These are phyloP conservation scores for Amauroascus verrucosus DNA, from an alignment of 2,329 filamentous ascomycete species.

Conservation along the genomic window DNA sequence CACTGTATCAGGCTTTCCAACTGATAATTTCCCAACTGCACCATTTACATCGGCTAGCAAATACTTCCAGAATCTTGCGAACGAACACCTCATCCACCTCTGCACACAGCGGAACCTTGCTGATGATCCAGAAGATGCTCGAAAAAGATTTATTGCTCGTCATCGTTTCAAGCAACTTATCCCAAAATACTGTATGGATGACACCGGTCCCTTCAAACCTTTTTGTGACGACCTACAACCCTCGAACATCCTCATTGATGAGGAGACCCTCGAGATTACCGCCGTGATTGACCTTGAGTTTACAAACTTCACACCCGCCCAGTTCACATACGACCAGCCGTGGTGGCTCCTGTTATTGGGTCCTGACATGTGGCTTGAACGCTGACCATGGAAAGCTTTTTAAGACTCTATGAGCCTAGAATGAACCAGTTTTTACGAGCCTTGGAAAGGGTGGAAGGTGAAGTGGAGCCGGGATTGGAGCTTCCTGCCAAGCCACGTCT, in stretches of 20 bases:
- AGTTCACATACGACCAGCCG: constrained; percentile 33
- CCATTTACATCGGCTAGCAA: constrained; percentile 28
- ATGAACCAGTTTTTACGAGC: constrained; percentile 16
- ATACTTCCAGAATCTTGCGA: constrained; percentile 33
- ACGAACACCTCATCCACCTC: constrained; percentile 36
- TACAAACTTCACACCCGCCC: constrained; percentile 33
- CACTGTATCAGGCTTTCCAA: constrained; percentile 15
- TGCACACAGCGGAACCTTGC: constrained; percentile 33
- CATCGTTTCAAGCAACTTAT: constrained; percentile 17
- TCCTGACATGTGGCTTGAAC: constrained; percentile 19
- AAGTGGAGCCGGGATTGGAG: constrained; percentile 1
- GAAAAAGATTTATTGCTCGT: constrained; percentile 17
- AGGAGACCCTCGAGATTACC: constrained; percentile 27
- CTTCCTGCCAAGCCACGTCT: constrained; percentile 14
- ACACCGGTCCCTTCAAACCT: constrained; percentile 26
- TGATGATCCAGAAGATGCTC: constrained; percentile 20
- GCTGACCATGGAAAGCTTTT: constrained; percentile 13
- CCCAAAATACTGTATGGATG: constrained; percentile 16
- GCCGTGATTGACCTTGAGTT: constrained; percentile 38
- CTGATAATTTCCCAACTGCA: not conserved
- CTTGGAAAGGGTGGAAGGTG: constrained; percentile 15
- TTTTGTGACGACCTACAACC: constrained; percentile 35
- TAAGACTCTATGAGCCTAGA: constrained; percentile 12
- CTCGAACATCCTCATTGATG: constrained; percentile 33
- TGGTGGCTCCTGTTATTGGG: constrained; percentile 32